Base-by-base conservation (phyloP, 495 filamentous ascomycete species). In the Xylaria sp. region DNA sequence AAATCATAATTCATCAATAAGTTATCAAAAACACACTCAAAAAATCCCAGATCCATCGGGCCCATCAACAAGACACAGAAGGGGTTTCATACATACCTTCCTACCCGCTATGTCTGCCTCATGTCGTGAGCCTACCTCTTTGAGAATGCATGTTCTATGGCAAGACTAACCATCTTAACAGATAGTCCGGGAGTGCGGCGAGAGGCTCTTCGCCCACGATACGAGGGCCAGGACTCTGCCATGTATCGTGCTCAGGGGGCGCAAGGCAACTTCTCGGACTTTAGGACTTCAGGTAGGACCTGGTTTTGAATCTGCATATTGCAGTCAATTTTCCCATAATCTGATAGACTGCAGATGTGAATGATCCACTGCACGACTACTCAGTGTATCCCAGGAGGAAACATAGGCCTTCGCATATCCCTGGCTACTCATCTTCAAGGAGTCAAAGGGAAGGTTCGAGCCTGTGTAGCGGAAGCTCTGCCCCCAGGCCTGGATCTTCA, bases 31-130 rank as follows among this genome's bases (percentile, higher is more conserved):
- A 17, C 26, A 31, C 40, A 67, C 26, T 33, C n/a, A 59, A 53
- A 66, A 61, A 14, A 9, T 6, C 63, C 17, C 41, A 50, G 43
- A 29, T 57, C 21, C 29, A 37, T 55, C 70, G 40, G 40, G 26
- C 37, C 15, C 35, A 61, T 52, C 53, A 43, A 53, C 35, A 21
- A 66, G 17, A 65, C 46, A 33, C 19, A 5, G 46, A 53, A n/a
- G 19, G 44, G 19, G 21, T 17, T 24, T 21, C 44, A 40, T 61
- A 62, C 63, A 71, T 67, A 71, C 62, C 69, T 50, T 62, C 24
- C 12, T 43, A 21, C 5, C 35, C 44, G 19, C n/a, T 37, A 53
- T 62, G 57, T 35, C 43, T 53, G 15, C 24, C 41, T 24, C 55
- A 31, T 58, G 55, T 12, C 55, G 70, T 72, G 17, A 61, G 70